Evolutionary conservation across 345 rosid genomes (phyloP).

Genomic region (Gossypium thurberi): DNA sequence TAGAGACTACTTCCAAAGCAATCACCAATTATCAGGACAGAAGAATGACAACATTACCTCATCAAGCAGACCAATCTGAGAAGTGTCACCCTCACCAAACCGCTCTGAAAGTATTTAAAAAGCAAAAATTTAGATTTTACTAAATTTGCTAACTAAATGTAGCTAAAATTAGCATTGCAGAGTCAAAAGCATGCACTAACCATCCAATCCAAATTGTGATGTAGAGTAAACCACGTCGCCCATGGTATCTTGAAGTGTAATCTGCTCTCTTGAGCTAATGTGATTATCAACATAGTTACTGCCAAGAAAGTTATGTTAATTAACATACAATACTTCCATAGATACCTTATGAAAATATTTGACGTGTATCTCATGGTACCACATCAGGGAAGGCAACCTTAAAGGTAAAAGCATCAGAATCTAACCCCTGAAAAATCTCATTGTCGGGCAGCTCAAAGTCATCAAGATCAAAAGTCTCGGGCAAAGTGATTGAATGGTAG

Average conservation of each 20-base stretch:
- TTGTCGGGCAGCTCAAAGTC: constrained; percentile 99
- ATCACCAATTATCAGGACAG: not conserved
- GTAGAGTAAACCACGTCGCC: constrained; percentile 87
- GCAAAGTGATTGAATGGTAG: constrained; percentile 94
- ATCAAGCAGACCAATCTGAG: constrained; percentile 83
- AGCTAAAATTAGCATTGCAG: constrained; percentile 13
- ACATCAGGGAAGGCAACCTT: not conserved
- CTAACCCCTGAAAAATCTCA: constrained; percentile 92
- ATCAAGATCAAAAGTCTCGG: constrained; percentile 99
- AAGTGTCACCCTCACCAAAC: constrained; percentile 93
- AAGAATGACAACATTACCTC: constrained; percentile 51
- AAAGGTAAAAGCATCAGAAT: constrained; percentile 15
- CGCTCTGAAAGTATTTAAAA: constrained; percentile 55
- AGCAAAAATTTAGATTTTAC: constrained; percentile 7
- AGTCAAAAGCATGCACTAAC: constrained; percentile 35
- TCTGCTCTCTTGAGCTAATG: constrained; percentile 91
- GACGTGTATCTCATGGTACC: not conserved
- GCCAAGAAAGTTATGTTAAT: constrained; percentile 27
- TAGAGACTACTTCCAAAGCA: not conserved
- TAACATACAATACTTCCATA: constrained; percentile 8
- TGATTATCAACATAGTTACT: constrained; percentile 96
- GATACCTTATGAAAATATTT: not conserved
- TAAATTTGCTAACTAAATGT: not conserved
- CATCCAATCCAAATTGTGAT: constrained; percentile 96
- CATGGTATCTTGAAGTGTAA: constrained; percentile 97